Percentiles rank a stretch among this genome's conserved stretches.
phyloP scores from a whole-genome alignment of 2,329 filamentous ascomycete genomes.

The Geosmithia morbida region DNA sequence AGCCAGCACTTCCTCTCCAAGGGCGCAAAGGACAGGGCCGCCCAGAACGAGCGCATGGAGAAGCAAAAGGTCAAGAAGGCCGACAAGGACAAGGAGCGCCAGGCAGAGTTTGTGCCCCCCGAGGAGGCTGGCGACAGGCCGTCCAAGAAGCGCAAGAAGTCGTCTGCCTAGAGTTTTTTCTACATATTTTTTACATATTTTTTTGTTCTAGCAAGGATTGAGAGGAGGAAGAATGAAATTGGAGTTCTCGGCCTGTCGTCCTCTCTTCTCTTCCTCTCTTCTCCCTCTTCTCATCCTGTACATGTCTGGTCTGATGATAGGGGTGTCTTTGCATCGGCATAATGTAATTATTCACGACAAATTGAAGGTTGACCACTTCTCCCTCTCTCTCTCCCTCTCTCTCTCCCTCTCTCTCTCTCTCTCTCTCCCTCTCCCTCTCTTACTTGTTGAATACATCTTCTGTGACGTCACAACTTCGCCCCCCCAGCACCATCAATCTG shows the following conservation, averaged over 20 bases:
- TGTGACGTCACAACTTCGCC: constrained; percentile 1
- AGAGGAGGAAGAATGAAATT: too few species aligned
- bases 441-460: neutral
- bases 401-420: too few species aligned
- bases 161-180: neutral
- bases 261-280: neutral
- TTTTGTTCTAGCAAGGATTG: too few species aligned
- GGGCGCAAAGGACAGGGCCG: constrained; percentile 76
- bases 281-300: neutral
- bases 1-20: constrained; percentile 95
- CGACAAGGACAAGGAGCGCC: constrained; percentile 73
- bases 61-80: constrained; percentile 78
- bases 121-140: constrained; percentile 51
- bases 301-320: too few species aligned
- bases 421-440: too few species aligned
- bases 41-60: constrained; percentile 66
- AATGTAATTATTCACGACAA: neutral
- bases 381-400: too few species aligned
- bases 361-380: too few species aligned
- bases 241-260: too few species aligned
- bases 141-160: constrained; percentile 51
- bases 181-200: too few species aligned
- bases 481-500: constrained; percentile 35
- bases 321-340: neutral
- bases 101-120: constrained; percentile 77